Percentiles rank a stretch among this genome's conserved stretches.
These are phyloP conservation scores for Strobilomyces confusus DNA, from an alignment of 768 basidiomycete genomes.

Conservation along the genomic window DNA sequence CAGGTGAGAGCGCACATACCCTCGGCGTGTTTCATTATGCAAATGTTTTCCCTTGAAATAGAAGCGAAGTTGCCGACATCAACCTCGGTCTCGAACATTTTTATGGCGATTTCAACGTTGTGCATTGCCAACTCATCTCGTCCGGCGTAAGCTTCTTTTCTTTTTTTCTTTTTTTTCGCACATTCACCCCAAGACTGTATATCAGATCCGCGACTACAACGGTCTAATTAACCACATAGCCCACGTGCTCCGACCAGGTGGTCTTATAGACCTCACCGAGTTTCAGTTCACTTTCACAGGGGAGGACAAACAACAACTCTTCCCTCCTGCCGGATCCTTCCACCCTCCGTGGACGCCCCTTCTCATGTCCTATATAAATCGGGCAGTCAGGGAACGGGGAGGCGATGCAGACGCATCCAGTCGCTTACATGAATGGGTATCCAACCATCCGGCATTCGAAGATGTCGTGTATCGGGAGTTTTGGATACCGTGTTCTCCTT, in stretches of 20 bases:
- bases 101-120: slow-evolving; percentile 73
- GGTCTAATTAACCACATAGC: slow-evolving; percentile 62
- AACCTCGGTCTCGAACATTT: slow-evolving; percentile 83
- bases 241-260: slow-evolving; percentile 64
- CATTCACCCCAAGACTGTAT: slow-evolving; percentile 14
- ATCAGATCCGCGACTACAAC: slow-evolving; percentile 65
- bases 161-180: slow-evolving; percentile 1
- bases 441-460: slow-evolving; percentile 53
- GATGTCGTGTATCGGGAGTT: slow-evolving; percentile 53
- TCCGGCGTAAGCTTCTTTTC: slow-evolving; percentile 67
- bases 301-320: slow-evolving; percentile 40
- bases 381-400: slow-evolving; percentile 53
- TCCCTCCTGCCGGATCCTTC: slow-evolving; percentile 40
- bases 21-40: neutral
- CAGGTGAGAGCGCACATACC: slow-evolving; percentile 5
- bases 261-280: slow-evolving; percentile 63
- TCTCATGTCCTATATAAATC: slow-evolving; percentile 54
- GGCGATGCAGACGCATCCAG: slow-evolving; percentile 61
- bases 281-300: slow-evolving; percentile 68
- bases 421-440: slow-evolving; percentile 53
- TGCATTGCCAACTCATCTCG: slow-evolving; percentile 66
- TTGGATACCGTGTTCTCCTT: slow-evolving; percentile 62
- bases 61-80: slow-evolving; percentile 82
- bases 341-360: slow-evolving; percentile 56
- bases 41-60: slow-evolving; percentile 26